Evolutionary conservation across 495 filamentous ascomycete species (phyloP), one percentile per base, ranked within the genome.

Genomic region (Saxophila tyrrhenica): DNA sequence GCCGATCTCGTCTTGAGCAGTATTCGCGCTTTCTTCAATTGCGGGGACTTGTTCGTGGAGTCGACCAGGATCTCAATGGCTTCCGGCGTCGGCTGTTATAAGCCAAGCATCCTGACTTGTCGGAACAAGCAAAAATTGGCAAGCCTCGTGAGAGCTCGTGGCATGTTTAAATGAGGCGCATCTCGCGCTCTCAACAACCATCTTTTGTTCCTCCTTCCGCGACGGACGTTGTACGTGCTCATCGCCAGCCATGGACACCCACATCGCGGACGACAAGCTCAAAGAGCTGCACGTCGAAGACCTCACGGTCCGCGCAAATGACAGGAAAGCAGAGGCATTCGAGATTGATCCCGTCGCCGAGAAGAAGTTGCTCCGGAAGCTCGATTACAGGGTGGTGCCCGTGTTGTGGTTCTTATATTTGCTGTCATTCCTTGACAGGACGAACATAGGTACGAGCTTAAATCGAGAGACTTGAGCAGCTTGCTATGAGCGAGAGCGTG

Each of bases 381-480:
- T 58, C 15, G 66, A 68, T 45, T 24, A 55, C 16, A 35, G 51
- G n/a, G 52, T 68, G 16, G 22, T 68, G 9, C 75, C 74, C 0
- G 65, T 70, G 15, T 56, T 77, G 9, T 73, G 71, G 45, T 44
- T 73, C 45, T 55, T 75, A 32, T 75, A 56, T 68, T 58, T 71
- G 42, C 59, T 76, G 50, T 68, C 72, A 13, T 75, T 75, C 53
- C 56, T 76, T 23, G 75, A 76, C 44, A 68, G 79, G 16, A 76
- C 76, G 64, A 83, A 82, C 57, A 80, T 83, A 2, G 51, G 55
- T 51, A 54, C n/a, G 50, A 42, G 29, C 19, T 9, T 13, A 7
- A 9, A 25, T n/a, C n/a, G n/a, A n/a, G n/a, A n/a, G n/a, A n/a
- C n/a, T n/a, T n/a, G n/a, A n/a, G n/a, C n/a, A n/a, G n/a, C n/a